phyloP scores from a whole-genome alignment of 106 monocot species.

The Amphibolis antarctica region DNA sequence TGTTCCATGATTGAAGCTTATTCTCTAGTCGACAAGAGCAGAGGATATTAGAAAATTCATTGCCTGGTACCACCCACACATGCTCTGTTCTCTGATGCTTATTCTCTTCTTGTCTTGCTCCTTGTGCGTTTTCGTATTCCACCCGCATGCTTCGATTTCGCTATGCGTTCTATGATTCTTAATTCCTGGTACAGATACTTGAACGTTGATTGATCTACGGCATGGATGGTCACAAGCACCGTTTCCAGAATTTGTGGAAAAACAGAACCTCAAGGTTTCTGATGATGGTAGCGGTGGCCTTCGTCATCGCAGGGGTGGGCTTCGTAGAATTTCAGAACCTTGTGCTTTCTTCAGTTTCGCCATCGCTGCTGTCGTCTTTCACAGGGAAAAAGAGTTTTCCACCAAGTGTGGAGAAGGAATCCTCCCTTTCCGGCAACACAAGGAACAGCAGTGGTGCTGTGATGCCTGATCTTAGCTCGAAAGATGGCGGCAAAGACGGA shows the following conservation, averaged over 20 bases:
- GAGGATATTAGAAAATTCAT: no score
- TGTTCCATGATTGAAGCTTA: no score
- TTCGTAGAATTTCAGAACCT: constrained; percentile 1
- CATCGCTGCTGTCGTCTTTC: neutral
- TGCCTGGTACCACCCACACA: no score
- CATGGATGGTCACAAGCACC: neutral
- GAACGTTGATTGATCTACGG: neutral
- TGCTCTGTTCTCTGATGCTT: no score
- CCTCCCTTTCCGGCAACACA: neutral
- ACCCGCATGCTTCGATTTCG: no score
- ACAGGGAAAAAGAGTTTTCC: neutral
- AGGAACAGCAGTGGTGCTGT: neutral
- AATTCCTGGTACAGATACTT: neutral
- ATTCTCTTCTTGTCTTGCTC: no score
- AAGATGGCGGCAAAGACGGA: no score
- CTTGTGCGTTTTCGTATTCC: no score
- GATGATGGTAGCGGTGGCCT: no score
- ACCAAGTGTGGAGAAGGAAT: neutral
- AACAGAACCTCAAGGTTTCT: neutral
- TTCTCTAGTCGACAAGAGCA: no score
- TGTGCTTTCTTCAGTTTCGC: neutral
- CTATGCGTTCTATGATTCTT: no score
- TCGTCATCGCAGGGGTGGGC: neutral
- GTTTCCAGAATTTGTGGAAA: constrained; percentile 1
- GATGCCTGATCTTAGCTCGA: neutral